These are phyloP conservation scores for Exophiala bonariae DNA, from an alignment of 2,329 filamentous ascomycete genomes.

Conservation along the genomic window DNA sequence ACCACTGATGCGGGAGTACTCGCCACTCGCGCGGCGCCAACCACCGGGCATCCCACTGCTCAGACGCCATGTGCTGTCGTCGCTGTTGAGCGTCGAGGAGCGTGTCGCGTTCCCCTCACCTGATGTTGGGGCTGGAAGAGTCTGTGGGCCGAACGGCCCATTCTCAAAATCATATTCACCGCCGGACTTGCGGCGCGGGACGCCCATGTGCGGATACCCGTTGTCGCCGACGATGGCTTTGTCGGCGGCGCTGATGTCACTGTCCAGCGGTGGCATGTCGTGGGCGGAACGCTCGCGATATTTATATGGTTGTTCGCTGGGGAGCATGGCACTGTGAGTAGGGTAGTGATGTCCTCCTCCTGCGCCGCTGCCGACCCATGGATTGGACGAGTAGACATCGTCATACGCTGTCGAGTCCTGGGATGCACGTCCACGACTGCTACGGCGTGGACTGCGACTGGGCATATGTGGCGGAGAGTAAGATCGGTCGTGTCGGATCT, in stretches of 20 bases:
- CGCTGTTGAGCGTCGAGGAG: slow-evolving; percentile 1
- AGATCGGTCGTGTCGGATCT: slow-evolving; percentile 11
- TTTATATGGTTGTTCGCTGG: too few relatives aligned
- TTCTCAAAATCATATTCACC: slow-evolving; percentile 9
- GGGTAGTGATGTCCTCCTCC: too few relatives aligned
- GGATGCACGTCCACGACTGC: neutral
- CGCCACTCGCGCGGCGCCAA: slow-evolving; percentile 16
- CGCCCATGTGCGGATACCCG: slow-evolving; percentile 17
- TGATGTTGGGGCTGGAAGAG: neutral
- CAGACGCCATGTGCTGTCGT: slow-evolving; percentile 19
- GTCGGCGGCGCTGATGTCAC: neutral
- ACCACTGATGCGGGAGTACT: slow-evolving; percentile 8
- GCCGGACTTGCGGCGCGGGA: slow-evolving; percentile 12
- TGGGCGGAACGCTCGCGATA: too few relatives aligned
- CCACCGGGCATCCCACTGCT: slow-evolving; percentile 22
- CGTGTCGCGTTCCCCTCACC: neutral
- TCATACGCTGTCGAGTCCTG: slow-evolving; percentile 1
- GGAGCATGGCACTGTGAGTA: too few relatives aligned
- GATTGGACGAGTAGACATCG: neutral
- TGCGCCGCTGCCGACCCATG: neutral
- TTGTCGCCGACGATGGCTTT: slow-evolving; percentile 17
- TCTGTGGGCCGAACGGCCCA: slow-evolving; percentile 5
- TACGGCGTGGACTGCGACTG: slow-evolving; percentile 5
- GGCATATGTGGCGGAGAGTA: slow-evolving; percentile 1
- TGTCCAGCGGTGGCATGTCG: neutral